Conservation (phyloP, 352 stramenopile species). For the Globisporangium orthogonon region DNA sequence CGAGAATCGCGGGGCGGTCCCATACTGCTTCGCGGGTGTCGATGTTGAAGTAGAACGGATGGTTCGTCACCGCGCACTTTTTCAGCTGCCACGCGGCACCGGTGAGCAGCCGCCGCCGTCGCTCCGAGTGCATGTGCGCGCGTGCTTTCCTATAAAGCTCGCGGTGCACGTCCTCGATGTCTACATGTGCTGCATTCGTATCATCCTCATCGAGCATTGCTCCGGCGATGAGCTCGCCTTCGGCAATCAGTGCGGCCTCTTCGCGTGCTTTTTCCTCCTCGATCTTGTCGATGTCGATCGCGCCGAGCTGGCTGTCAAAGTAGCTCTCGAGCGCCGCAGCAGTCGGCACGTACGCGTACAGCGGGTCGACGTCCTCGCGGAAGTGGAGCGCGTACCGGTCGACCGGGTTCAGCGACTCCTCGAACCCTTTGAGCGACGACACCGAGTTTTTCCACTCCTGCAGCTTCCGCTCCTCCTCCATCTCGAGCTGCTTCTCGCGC, state of each 20-base stretch:
- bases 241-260: conserved; percentile 47
- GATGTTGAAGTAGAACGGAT: conserved; percentile 92
- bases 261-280: conserved; percentile 59
- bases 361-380: conserved; percentile 88
- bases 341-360: conserved; percentile 75
- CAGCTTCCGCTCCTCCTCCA: conserved; percentile 91
- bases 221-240: conserved; percentile 65
- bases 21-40: conserved; percentile 93
- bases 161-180: conserved; percentile 23
- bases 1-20: conserved; percentile 87
- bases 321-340: conserved; percentile 58
- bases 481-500: conserved; percentile 81
- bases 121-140: conserved; percentile 44
- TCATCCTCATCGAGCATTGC: conserved; percentile 21
- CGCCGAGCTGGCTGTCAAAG: conserved; percentile 14
- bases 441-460: conserved; percentile 84
- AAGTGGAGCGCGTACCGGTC: conserved; percentile 93
- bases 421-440: conserved; percentile 79
- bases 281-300: conserved; percentile 55
- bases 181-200: not conserved
- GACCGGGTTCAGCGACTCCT: conserved; percentile 89
- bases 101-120: conserved; percentile 46
- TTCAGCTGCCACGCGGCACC: conserved; percentile 52
- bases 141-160: conserved; percentile 60
- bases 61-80: conserved; percentile 56